Evolutionary conservation across 2,329 filamentous ascomycete species (phyloP), one percentile per base, ranked within the genome.

Genomic region (Ophiostoma perfectum): DNA sequence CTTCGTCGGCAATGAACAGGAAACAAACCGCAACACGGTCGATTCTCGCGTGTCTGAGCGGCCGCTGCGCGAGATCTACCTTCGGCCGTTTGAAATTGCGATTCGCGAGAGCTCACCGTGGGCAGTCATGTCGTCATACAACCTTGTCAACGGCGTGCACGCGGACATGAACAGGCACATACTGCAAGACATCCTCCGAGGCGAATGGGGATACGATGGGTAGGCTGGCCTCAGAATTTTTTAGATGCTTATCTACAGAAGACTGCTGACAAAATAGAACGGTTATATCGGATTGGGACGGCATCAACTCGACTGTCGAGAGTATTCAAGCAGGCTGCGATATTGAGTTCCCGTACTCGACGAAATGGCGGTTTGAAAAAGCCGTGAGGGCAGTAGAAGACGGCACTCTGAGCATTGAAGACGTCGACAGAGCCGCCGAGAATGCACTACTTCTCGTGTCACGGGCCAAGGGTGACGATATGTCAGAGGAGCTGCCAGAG

Each of bases 31-130:
- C 66, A 80, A 88, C 72, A 88, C 84, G 0, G 83, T 90, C 70
- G 83, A 91, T 75, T 87, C 87, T 2, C 78, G 86, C 41, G 81
- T 91, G 64, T 82, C 85, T 41, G 88, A 91, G 73, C 81, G 89
- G n/a, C 49, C 49, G 1, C 49, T 55, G 18, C 49, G 49, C 49
- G 49, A 55, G 18, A 7, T 55, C 18, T 92, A 91, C 72, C 83
- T 92, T n/a, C 86, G 87, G 63, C 89, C 89, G 0, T 92, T 92
- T 71, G 88, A 91, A 77, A 90, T 91, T 74, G 88, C 88, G 0
- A 80, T 91, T 52, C 81, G 88, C 62, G 87, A 90, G 72, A 86
- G 88, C 14, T 87, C 89, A 68, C 87, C 88, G 2, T 89, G 87
- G 87, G 87, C 87, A 5, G 76, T 90, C 62, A 90, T 90, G 88